Conservation (phyloP, 2,329 filamentous ascomycete genomes). For the Ophiocordyceps polyrhachis-furcata region DNA sequence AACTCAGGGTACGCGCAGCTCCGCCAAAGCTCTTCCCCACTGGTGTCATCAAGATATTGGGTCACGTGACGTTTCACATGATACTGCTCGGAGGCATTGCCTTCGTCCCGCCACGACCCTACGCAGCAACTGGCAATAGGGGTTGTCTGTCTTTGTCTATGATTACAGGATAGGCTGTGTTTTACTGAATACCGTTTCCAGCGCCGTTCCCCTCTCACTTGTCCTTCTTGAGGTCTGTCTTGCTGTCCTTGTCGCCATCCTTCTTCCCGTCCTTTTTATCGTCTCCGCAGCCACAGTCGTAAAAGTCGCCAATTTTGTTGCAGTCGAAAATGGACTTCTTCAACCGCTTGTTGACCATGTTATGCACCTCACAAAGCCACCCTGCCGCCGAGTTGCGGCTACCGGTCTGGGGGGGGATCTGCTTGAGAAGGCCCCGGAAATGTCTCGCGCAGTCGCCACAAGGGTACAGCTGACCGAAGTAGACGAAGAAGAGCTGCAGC, state of each 20-base stretch:
- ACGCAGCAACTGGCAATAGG: too few species aligned
- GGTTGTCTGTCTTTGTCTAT: too few species aligned
- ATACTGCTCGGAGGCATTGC: too few species aligned
- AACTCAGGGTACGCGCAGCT: slow-evolving; percentile 28
- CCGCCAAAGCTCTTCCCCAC: slow-evolving; percentile 5
- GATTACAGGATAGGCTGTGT: too few species aligned
- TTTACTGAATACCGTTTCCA: too few species aligned
- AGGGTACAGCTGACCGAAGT: slow-evolving; percentile 51
- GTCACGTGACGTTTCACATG: slow-evolving; percentile 2
- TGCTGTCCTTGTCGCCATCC: slow-evolving; percentile 17
- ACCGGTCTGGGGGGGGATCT: slow-evolving; percentile 47
- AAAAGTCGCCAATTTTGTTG: slow-evolving; percentile 48
- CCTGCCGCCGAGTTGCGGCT: slow-evolving; percentile 44
- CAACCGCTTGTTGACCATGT: slow-evolving; percentile 45
- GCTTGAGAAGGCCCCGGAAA: slow-evolving; percentile 41
- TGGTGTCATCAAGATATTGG: neutral
- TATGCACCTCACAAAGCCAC: slow-evolving; percentile 52
- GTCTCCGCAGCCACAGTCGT: slow-evolving; percentile 55
- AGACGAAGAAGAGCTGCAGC: slow-evolving; percentile 44
- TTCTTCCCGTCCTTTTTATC: slow-evolving; percentile 22
- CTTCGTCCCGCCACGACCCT: too few species aligned
- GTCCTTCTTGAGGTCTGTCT: slow-evolving; percentile 6
- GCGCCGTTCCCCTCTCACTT: neutral
- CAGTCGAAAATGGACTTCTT: slow-evolving; percentile 46
- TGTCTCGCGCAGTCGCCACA: slow-evolving; percentile 52